Evolutionary conservation across 1,284 basidiomycete species (phyloP).

Genomic region (Fomitopsis pinicola): DNA sequence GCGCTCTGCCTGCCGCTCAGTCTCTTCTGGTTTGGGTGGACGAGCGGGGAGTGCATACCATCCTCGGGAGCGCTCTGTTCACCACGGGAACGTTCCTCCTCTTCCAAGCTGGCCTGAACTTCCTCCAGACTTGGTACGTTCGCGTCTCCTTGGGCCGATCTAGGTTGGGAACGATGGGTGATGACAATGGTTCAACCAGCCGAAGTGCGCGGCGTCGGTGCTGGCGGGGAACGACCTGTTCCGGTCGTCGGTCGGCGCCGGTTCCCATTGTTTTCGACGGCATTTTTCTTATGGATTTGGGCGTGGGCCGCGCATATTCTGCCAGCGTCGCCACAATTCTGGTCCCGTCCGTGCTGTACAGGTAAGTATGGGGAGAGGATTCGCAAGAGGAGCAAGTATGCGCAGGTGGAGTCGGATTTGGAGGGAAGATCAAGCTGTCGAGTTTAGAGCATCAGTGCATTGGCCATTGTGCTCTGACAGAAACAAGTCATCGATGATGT

Average conservation of each 20-base stretch:
- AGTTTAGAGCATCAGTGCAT: no score
- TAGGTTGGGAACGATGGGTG: not conserved
- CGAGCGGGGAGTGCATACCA: slow-evolving; percentile 25
- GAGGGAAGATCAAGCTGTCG: not conserved
- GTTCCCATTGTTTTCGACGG: slow-evolving; percentile 32
- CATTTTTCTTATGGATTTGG: slow-evolving; percentile 29
- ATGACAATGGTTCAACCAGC: slow-evolving; percentile 24
- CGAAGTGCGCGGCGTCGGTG: slow-evolving; percentile 31
- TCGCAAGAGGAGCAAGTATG: slow-evolving; percentile 1
- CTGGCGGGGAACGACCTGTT: slow-evolving; percentile 36
- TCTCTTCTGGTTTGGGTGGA: slow-evolving; percentile 43
- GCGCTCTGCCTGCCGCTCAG: slow-evolving; percentile 36
- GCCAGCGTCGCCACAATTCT: slow-evolving; percentile 27
- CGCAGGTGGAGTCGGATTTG: not conserved
- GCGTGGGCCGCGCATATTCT: slow-evolving; percentile 28
- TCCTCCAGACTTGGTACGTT: not conserved
- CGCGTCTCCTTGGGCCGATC: no score
- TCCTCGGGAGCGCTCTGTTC: slow-evolving; percentile 21
- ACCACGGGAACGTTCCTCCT: slow-evolving; percentile 25
- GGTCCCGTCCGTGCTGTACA: slow-evolving; percentile 18
- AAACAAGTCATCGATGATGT: no score
- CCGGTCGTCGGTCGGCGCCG: slow-evolving; percentile 31
- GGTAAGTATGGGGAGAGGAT: slow-evolving; percentile 4
- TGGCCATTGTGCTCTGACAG: no score
- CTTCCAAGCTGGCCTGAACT: slow-evolving; percentile 24